phyloP scores from a whole-genome alignment of 257 asterid genomes.

The Nicotiana tabacum region DNA sequence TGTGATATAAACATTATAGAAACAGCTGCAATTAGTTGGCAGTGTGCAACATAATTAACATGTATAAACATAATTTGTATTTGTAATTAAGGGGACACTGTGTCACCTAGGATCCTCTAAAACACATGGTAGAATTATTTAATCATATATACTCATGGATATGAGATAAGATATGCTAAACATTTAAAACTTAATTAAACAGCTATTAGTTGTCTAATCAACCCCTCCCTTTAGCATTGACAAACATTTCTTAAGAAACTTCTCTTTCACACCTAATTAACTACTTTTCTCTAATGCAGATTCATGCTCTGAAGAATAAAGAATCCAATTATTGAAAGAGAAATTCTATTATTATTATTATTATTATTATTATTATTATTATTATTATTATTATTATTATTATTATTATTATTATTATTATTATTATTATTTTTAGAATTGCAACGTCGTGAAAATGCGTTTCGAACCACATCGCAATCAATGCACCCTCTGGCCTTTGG shows the following conservation, averaged over 20 bases:
- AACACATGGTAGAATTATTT: constrained; percentile 2
- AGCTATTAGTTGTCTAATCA: neutral
- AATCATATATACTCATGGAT: neutral
- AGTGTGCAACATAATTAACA: neutral
- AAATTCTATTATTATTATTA: neutral
- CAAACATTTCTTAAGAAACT: neutral
- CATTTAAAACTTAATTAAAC: neutral
- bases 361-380: too few relatives aligned
- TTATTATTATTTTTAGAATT: too few relatives aligned
- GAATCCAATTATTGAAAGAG: neutral
- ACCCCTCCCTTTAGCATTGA: neutral
- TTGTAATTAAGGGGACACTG: neutral
- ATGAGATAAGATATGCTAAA: neutral
- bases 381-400: neutral
- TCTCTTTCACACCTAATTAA: neutral
- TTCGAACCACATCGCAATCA: too few relatives aligned
- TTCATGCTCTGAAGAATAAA: neutral
- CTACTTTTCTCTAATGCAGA: neutral
- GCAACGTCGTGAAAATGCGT: too few relatives aligned
- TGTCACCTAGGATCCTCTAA: neutral
- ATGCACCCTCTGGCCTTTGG: neutral
- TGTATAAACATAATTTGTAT: neutral
- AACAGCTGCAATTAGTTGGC: neutral
- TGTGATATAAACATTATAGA: too few relatives aligned
- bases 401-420: neutral